Conservation (phyloP, 345 rosid genomes). For the Eucalyptus cloeziana region DNA sequence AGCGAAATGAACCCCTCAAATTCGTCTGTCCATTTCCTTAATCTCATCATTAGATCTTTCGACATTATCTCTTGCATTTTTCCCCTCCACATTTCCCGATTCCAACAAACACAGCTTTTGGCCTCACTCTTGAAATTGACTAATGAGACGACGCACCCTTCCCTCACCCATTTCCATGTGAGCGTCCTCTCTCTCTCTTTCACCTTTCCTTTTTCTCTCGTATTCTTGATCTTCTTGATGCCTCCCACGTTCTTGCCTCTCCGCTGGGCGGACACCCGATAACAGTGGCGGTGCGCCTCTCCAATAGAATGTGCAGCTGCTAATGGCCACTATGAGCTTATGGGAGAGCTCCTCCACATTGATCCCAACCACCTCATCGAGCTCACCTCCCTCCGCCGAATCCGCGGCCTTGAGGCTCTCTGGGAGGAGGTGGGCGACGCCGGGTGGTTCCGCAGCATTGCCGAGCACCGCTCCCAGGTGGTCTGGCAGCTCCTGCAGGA, state of each 20-base stretch:
- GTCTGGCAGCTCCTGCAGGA: conserved; percentile 56
- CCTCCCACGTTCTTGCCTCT: conserved; percentile 54
- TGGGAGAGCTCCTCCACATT: conserved; percentile 69
- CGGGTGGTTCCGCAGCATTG: conserved; percentile 47
- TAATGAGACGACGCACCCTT: background rate
- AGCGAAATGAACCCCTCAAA: background rate
- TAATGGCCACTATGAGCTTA: conserved; percentile 75
- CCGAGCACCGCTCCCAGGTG: conserved; percentile 53
- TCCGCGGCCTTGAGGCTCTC: conserved; percentile 91
- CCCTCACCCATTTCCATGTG: background rate
- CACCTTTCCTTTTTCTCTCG: background rate
- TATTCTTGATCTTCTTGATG: background rate
- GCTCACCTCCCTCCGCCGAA: conserved; percentile 76
- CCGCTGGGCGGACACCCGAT: conserved; percentile 95
- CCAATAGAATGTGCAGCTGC: conserved; percentile 94
- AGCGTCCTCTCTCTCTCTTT: background rate
- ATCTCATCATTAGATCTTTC: background rate
- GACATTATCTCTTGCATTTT: background rate
- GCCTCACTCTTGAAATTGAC: background rate
- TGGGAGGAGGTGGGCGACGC: conserved; percentile 79
- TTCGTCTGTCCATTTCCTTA: background rate
- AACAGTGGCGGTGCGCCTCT: conserved; percentile 97
- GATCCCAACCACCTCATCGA: conserved; percentile 80
- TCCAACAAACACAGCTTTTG: background rate
- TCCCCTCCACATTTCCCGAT: too few species aligned